Evolutionary conservation across 768 basidiomycete genomes (phyloP), one percentile per base, ranked within the genome.

Genomic region (Boletus rufocinnamomeus): DNA sequence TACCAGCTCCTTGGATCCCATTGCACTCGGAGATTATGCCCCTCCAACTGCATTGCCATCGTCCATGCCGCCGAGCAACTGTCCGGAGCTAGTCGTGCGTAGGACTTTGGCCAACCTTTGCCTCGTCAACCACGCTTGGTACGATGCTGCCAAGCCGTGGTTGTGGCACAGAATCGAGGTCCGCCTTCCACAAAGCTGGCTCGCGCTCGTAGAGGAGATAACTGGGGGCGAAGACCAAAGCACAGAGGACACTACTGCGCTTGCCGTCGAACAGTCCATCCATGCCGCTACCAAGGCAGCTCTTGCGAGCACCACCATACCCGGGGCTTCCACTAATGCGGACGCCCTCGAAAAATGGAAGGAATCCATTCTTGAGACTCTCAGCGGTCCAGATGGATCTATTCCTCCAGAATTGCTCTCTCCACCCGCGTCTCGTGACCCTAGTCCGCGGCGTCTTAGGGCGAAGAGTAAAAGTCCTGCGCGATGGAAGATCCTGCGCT

Each of bases 141-240:
- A 85, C 67, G 82, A 84, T 30, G 92, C 90, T 1, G 89, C 92
- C n/a, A 88, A 87, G 64, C 91, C 91, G 0, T 94, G 88, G 89
- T 76, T 95, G 6, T 95, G 92, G 91, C 83, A 82, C 57, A 85
- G 85, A 59, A 77, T 94, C 61, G 92, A 93, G 70, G 87, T 95
- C 51, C 83, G 90, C 6, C 82, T 93, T 6, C 92, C 92, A 11
- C 82, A 86, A n/a, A 86, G 83, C 62, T 95, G 92, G 90, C 84
- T 95, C 16, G 78, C 89, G 11, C 80, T 95, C 44, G 82, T 93
- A 17, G 89, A 92, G 44, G 85, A 91, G 65, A 84, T 95, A 35
- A 81, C 87, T 2, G 89, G 87, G 72, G 85, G 84, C 19, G 88
- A 88, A 55, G 83, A 86, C 56, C 71, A 71, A 19, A 62, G 54